phyloP scores from a whole-genome alignment of 2,329 filamentous ascomycete species.

The Dactylellina leptospora region DNA sequence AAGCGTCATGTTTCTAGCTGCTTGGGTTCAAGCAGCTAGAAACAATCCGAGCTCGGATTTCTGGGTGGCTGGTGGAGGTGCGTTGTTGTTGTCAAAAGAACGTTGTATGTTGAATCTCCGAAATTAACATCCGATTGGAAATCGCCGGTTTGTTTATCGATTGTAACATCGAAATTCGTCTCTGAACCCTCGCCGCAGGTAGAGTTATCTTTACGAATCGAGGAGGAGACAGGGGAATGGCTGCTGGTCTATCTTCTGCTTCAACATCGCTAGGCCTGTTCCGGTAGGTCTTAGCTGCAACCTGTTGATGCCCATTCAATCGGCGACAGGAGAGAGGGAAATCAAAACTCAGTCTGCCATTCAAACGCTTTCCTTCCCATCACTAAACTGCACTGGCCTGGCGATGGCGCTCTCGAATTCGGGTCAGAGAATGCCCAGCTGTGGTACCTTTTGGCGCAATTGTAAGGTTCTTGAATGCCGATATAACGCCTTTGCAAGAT shows the following conservation, averaged over 20 bases:
- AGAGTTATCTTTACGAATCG: neutral
- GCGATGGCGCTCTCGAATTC: neutral
- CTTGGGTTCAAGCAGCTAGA: no score
- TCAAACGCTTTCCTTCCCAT: no score
- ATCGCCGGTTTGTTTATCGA: no score
- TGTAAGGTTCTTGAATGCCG: neutral
- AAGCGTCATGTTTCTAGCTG: no score
- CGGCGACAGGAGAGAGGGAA: neutral
- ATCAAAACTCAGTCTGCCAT: neutral
- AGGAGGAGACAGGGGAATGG: slow-evolving; percentile 3
- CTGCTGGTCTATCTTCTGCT: neutral
- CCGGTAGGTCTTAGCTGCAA: slow-evolving; percentile 6
- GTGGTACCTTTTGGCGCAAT: neutral
- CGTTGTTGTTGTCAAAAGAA: no score
- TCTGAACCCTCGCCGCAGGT: neutral
- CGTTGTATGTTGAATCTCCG: no score
- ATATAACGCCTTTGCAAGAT: no score
- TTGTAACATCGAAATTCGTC: no score
- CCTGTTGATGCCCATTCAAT: neutral
- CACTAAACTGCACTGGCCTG: no score
- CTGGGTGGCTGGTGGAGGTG: no score
- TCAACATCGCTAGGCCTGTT: slow-evolving; percentile 1
- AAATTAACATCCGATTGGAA: no score
- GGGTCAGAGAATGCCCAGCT: neutral
- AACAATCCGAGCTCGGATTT: no score